A percentile compares a stretch with the other conserved stretches of the same genome.
These are phyloP conservation scores for Alternaria sp. DNA, from an alignment of 2,329 filamentous ascomycete genomes.

Conservation along the genomic window DNA sequence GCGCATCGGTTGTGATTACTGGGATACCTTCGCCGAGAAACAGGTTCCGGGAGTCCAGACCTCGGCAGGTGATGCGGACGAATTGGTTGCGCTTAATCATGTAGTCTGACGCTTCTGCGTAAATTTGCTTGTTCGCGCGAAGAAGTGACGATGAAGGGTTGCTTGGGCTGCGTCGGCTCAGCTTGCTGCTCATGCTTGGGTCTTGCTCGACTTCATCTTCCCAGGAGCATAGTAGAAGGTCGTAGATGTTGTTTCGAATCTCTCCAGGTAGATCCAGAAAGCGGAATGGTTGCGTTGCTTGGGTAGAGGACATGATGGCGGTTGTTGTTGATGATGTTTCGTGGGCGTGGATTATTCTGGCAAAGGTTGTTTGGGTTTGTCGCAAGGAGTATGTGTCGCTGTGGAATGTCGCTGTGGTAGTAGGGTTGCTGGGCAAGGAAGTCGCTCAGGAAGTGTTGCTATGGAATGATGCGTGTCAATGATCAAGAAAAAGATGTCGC, in stretches of 20 bases:
- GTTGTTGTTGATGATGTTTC: conserved; percentile 2
- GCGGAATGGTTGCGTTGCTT: conserved; percentile 30
- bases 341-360: conserved; percentile 2
- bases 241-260: conserved; percentile 39
- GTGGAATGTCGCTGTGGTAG: conserved; percentile 17
- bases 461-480: conserved; percentile 20
- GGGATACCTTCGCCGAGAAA: conserved; percentile 34
- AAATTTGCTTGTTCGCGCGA: conserved; percentile 39
- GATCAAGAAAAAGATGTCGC: conserved; percentile 18
- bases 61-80: conserved; percentile 37
- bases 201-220: conserved; percentile 29
- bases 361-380: conserved; percentile 4
- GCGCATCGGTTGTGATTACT: conserved; percentile 27
- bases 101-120: conserved; percentile 39
- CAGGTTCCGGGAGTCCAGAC: conserved; percentile 28
- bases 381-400: conserved; percentile 14
- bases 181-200: conserved; percentile 21
- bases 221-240: conserved; percentile 39
- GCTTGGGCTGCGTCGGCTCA: conserved; percentile 30
- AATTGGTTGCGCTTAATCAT: conserved; percentile 42
- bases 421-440: conserved; percentile 15
- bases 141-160: conserved; percentile 33
- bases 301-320: conserved; percentile 26
- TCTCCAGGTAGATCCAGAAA: conserved; percentile 40
- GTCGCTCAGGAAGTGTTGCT: conserved; percentile 29